These are phyloP conservation scores for Epichloe gansuensis DNA, from an alignment of 2,329 filamentous ascomycete genomes.

Conservation along the genomic window DNA sequence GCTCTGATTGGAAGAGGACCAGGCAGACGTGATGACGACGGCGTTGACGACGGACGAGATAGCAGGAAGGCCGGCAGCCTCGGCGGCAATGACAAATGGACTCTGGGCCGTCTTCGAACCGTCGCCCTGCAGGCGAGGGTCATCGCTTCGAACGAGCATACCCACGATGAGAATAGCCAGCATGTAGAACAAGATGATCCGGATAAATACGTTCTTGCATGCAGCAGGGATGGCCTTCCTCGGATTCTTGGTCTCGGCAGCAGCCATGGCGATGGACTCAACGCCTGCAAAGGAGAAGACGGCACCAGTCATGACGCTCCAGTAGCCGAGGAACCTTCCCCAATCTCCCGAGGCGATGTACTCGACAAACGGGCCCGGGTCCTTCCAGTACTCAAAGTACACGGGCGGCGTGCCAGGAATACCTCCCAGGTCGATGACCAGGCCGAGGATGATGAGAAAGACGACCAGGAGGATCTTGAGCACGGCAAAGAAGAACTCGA, in stretches of 20 bases:
- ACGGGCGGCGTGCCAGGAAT: slow-evolving; percentile 43
- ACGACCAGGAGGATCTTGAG: slow-evolving; percentile 49
- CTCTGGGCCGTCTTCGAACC: slow-evolving; percentile 29
- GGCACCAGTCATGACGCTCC: slow-evolving; percentile 47
- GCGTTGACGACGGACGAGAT: slow-evolving; percentile 66
- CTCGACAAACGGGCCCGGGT: slow-evolving; percentile 55
- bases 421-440: slow-evolving; percentile 51
- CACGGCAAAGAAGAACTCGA: slow-evolving; percentile 39
- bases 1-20: slow-evolving; percentile 47
- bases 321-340: slow-evolving; percentile 55
- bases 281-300: slow-evolving; percentile 59
- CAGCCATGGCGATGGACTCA: slow-evolving; percentile 48
- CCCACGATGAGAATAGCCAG: slow-evolving; percentile 60
- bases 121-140: slow-evolving; percentile 38
- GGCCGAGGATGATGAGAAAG: slow-evolving; percentile 46
- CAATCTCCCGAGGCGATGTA: slow-evolving; percentile 45
- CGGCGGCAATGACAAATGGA: slow-evolving; percentile 61
- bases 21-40: slow-evolving; percentile 57
- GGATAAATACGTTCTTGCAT: slow-evolving; percentile 44
- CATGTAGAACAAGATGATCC: slow-evolving; percentile 48
- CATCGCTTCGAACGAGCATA: slow-evolving; percentile 47
- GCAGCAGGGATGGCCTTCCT: slow-evolving; percentile 39
- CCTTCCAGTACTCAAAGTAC: slow-evolving; percentile 57
- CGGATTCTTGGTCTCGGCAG: slow-evolving; percentile 45
- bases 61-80: slow-evolving; percentile 51